A percentile compares a stretch with the other conserved stretches of the same genome.
These are phyloP conservation scores for Penicillium riverlandense DNA, from an alignment of 495 filamentous ascomycete species.

Conservation along the genomic window DNA sequence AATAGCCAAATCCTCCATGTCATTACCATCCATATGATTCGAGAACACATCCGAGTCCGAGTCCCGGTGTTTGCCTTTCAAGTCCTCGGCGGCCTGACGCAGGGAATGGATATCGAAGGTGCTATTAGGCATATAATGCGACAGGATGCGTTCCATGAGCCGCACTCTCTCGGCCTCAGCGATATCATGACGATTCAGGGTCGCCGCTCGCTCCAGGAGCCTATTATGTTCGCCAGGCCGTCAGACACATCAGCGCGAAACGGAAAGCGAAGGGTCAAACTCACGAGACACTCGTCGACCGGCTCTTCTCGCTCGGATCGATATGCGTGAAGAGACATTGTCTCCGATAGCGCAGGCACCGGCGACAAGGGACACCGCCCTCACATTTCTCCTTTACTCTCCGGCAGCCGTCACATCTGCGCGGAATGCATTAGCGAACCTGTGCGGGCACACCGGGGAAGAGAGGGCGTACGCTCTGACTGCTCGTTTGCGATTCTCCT, in stretches of 20 bases:
- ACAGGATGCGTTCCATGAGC: constrained; percentile 37
- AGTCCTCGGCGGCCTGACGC: constrained; percentile 31
- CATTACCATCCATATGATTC: constrained; percentile 27
- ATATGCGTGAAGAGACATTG: constrained; percentile 43
- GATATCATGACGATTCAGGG: constrained; percentile 32
- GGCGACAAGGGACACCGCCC: constrained; percentile 43
- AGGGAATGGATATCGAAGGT: constrained; percentile 38
- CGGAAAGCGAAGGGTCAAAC: constrained; percentile 4
- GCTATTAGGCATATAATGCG: constrained; percentile 36
- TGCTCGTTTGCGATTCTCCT: constrained; percentile 44
- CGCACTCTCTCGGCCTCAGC: constrained; percentile 37
- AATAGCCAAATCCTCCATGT: constrained; percentile 36
- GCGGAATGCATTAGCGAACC: constrained; percentile 4
- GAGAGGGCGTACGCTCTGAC: constrained; percentile 32
- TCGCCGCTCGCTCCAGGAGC: constrained; percentile 28
- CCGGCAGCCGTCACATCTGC: constrained; percentile 41
- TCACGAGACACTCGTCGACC: constrained; percentile 33
- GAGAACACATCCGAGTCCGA: constrained; percentile 30
- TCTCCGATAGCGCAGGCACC: constrained; percentile 40
- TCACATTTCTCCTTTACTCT: constrained; percentile 47
- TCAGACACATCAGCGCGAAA: neutral
- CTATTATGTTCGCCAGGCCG: constrained; percentile 9
- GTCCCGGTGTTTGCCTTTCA: constrained; percentile 29
- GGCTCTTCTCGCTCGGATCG: constrained; percentile 29
- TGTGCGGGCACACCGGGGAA: neutral